These are phyloP conservation scores for Ophiognomonia clavigignenti-juglandacearum DNA, from an alignment of 2,329 filamentous ascomycete species.

Conservation along the genomic window DNA sequence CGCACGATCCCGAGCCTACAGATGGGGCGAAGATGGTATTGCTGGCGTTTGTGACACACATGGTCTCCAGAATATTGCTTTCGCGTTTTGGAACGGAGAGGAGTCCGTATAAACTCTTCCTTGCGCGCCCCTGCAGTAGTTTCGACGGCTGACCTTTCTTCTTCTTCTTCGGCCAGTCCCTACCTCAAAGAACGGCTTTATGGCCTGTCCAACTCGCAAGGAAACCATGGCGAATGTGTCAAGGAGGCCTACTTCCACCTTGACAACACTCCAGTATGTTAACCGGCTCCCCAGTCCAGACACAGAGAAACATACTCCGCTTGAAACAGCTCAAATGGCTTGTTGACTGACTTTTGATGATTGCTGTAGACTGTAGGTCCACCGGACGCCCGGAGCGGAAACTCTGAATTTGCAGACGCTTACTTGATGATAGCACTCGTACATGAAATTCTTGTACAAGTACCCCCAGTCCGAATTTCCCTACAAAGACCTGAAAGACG, in stretches of 20 bases:
- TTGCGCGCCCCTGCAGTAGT: too few species aligned
- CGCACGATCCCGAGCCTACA: slow-evolving; percentile 79
- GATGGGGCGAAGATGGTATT: slow-evolving; percentile 97
- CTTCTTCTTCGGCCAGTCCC: too few species aligned
- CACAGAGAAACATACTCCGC: too few species aligned
- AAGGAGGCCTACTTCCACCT: slow-evolving; percentile 96
- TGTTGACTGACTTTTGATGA: slow-evolving; percentile 22
- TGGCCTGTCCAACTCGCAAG: slow-evolving; percentile 91
- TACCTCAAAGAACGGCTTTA: slow-evolving; percentile 95
- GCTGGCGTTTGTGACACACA: slow-evolving; percentile 90
- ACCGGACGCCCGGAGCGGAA: not conserved
- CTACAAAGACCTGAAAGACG: slow-evolving; percentile 79
- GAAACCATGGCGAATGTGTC: slow-evolving; percentile 94
- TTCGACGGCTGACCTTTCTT: slow-evolving; percentile 32
- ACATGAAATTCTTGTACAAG: slow-evolving; percentile 99
- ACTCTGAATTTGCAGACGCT: slow-evolving; percentile 3
- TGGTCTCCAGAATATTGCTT: slow-evolving; percentile 85
- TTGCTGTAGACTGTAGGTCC: slow-evolving; percentile 38
- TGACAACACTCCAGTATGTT: slow-evolving; percentile 78
- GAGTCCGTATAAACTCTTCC: slow-evolving; percentile 57
- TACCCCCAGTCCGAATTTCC: slow-evolving; percentile 90
- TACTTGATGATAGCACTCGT: slow-evolving; percentile 66
- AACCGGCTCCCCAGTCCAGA: too few species aligned
- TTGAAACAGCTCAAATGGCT: slow-evolving; percentile 15
- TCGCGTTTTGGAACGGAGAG: slow-evolving; percentile 96